Percentiles rank a stretch among this genome's conserved stretches.
phyloP scores from a whole-genome alignment of 108 stramenopile genomes.

The Cyclotella choctawhatcheeana region DNA sequence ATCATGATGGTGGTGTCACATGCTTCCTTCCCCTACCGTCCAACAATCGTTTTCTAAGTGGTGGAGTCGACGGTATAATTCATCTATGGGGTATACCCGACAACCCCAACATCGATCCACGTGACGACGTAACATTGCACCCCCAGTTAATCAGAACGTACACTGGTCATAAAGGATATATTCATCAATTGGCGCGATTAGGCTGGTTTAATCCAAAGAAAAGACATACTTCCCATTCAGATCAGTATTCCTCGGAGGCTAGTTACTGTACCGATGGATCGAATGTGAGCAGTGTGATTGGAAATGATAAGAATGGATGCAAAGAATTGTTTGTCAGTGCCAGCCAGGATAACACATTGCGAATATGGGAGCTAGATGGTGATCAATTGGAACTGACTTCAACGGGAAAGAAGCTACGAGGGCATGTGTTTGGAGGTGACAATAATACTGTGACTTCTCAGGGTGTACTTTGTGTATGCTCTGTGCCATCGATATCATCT shows the following conservation, averaged over 20 bases:
- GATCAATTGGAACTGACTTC: neutral
- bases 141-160: conserved; percentile 24
- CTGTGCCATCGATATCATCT: conserved; percentile 20
- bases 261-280: too few species aligned
- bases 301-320: neutral
- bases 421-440: conserved; percentile 22
- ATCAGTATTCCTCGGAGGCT: too few species aligned
- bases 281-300: too few species aligned
- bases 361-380: conserved; percentile 32
- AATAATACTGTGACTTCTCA: neutral
- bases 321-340: conserved; percentile 39
- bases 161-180: conserved; percentile 22
- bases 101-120: neutral
- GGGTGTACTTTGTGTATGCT: conserved; percentile 39
- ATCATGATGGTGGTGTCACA: conserved; percentile 39
- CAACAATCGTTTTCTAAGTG: conserved; percentile 39
- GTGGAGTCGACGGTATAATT: conserved; percentile 37
- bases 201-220: conserved; percentile 17
- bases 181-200: conserved; percentile 19
- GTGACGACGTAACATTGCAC: neutral
- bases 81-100: conserved; percentile 42
- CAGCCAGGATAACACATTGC: conserved; percentile 34
- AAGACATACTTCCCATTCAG: too few species aligned
- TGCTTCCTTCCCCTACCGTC: conserved; percentile 23
- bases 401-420: conserved; percentile 32